Evolutionary conservation across 2,329 filamentous ascomycete genomes (phyloP).

Genomic region (Fusarium sp.): DNA sequence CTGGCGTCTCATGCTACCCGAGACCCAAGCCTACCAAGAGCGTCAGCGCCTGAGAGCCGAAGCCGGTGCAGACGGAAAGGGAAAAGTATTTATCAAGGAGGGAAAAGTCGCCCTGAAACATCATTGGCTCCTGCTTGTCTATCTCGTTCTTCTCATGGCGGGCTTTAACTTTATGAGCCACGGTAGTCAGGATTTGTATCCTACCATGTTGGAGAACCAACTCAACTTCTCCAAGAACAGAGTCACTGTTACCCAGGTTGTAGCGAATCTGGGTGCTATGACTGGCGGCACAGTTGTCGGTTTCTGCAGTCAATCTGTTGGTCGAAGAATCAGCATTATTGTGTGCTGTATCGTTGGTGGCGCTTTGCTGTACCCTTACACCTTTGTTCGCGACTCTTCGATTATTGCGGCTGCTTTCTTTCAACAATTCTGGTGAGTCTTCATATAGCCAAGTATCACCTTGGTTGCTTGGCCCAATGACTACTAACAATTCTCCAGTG

Average conservation of each 20-base stretch:
- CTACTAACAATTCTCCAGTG: slow-evolving; percentile 55
- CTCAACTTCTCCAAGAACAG: slow-evolving; percentile 63
- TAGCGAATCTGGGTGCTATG: slow-evolving; percentile 78
- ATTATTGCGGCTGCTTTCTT: slow-evolving; percentile 87
- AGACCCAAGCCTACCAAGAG: slow-evolving; percentile 78
- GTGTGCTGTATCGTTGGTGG: slow-evolving; percentile 73
- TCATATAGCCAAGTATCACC: neutral
- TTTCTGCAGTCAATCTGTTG: slow-evolving; percentile 75
- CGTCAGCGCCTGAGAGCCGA: slow-evolving; percentile 70
- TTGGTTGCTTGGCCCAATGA: neutral
- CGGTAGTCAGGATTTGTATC: slow-evolving; percentile 73
- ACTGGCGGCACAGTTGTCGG: slow-evolving; percentile 74
- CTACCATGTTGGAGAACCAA: slow-evolving; percentile 69
- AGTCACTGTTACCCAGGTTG: slow-evolving; percentile 77
- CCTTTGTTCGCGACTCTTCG: slow-evolving; percentile 69
- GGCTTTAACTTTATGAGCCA: slow-evolving; percentile 95
- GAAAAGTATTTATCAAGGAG: slow-evolving; percentile 74
- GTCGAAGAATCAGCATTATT: slow-evolving; percentile 76
- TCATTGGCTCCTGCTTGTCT: slow-evolving; percentile 83
- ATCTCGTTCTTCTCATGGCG: slow-evolving; percentile 87
- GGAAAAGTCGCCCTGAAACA: slow-evolving; percentile 81
- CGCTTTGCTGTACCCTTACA: slow-evolving; percentile 85
- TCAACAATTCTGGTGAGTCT: slow-evolving; percentile 68
- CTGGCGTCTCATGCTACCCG: slow-evolving; percentile 80
- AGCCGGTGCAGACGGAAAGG: slow-evolving; percentile 47